These are phyloP conservation scores for Coemansia sp. DNA, from an alignment of 192 early-diverging fungal species.

Conservation along the genomic window DNA sequence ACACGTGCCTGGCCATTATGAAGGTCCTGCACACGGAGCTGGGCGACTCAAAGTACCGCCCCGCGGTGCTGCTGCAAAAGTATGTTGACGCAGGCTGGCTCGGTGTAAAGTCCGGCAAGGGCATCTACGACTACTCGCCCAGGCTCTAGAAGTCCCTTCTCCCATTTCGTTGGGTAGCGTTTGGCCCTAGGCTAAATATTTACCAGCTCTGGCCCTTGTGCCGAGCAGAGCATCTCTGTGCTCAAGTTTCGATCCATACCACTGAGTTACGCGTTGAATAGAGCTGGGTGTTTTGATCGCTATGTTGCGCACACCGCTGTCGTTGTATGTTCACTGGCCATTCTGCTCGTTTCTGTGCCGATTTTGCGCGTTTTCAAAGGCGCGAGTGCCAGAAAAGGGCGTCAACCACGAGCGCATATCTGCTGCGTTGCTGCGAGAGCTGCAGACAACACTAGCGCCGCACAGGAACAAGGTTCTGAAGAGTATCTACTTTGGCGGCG, in stretches of 20 bases:
- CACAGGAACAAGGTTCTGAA: slow-evolving; percentile 14
- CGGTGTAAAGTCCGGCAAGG: slow-evolving; percentile 84
- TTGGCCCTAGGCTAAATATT: background rate
- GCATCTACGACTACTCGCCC: slow-evolving; percentile 76
- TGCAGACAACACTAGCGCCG: slow-evolving; percentile 11
- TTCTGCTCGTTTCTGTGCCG: slow-evolving; percentile 52
- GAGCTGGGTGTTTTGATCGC: background rate
- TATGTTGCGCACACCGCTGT: slow-evolving; percentile 12
- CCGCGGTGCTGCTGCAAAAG: slow-evolving; percentile 83
- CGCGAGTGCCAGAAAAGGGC: slow-evolving; percentile 13
- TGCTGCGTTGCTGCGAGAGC: slow-evolving; percentile 20
- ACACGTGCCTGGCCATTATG: slow-evolving; percentile 98
- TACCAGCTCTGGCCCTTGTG: background rate
- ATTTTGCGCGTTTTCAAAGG: slow-evolving; percentile 52
- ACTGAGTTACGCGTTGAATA: background rate
- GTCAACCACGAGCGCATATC: slow-evolving; percentile 19
- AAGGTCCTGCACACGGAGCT: slow-evolving; percentile 83
- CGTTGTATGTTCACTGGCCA: slow-evolving; percentile 57
- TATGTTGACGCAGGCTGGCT: slow-evolving; percentile 96
- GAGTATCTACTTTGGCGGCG: slow-evolving; percentile 55
- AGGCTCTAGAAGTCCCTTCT: too few relatives aligned
- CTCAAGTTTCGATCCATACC: background rate
- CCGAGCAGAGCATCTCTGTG: background rate
- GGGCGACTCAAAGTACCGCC: slow-evolving; percentile 94
- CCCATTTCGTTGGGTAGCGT: too few relatives aligned